These are phyloP conservation scores for Trichosanthes cucumerina DNA, from an alignment of 306 rosid genomes.

Conservation along the genomic window DNA sequence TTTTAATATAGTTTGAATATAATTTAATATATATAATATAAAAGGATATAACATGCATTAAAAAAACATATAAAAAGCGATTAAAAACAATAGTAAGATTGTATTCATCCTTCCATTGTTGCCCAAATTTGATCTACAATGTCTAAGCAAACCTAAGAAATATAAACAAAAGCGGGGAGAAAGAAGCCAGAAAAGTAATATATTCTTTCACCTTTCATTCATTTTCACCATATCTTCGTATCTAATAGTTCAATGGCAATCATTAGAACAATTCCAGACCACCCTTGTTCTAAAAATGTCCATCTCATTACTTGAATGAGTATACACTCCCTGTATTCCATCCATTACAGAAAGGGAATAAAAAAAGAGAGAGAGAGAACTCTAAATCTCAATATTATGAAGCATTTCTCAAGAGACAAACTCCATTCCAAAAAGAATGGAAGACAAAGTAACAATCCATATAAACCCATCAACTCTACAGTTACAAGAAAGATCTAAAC, in stretches of 20 bases:
- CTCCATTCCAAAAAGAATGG: neutral
- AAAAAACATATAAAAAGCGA: too few species aligned
- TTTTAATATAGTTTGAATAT: too few species aligned
- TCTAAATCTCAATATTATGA: neutral
- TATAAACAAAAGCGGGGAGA: too few species aligned
- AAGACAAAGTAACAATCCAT: neutral
- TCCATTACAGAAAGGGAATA: neutral
- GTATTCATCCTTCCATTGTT: too few species aligned
- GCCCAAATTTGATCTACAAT: too few species aligned
- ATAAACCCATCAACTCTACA: neutral
- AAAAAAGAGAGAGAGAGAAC: neutral
- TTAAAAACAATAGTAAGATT: too few species aligned
- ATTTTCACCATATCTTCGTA: neutral
- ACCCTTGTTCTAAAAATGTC: neutral
- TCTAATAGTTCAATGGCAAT: neutral
- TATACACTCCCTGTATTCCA: neutral
- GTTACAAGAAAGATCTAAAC: neutral
- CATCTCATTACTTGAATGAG: neutral
- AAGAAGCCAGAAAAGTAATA: neutral
- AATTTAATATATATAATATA: too few species aligned
- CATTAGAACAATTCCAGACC: neutral
- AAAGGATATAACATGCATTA: too few species aligned
- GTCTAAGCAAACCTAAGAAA: too few species aligned
- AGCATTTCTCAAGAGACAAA: neutral
- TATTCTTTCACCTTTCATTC: neutral